These are phyloP conservation scores for Brasenia schreberi DNA, from an alignment of 164 flowering plant genomes.

Conservation along the genomic window DNA sequence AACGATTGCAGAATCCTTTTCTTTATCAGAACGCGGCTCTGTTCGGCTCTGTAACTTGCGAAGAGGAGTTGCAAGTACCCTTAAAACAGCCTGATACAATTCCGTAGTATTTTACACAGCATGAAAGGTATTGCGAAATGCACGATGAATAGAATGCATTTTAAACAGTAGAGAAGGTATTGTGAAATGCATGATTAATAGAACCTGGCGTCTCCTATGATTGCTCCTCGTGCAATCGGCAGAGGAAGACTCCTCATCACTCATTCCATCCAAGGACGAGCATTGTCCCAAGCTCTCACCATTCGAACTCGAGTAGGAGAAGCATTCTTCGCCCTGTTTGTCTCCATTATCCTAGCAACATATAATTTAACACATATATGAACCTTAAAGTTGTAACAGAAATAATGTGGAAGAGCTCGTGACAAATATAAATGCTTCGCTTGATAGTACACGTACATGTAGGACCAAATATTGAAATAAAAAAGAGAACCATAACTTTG, in stretches of 20 bases:
- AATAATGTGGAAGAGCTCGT: background rate
- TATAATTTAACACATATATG: background rate
- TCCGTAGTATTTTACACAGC: too few relatives aligned
- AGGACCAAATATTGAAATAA: too few relatives aligned
- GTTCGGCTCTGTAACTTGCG: background rate
- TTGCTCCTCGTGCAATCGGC: slow-evolving; percentile 20
- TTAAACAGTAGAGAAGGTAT: background rate
- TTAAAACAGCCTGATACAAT: background rate
- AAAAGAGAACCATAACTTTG: background rate
- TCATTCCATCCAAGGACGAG: slow-evolving; percentile 70
- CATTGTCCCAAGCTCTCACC: slow-evolving; percentile 95
- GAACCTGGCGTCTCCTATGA: slow-evolving; percentile 35
- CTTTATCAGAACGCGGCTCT: background rate
- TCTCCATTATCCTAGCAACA: slow-evolving; percentile 40
- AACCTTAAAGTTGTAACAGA: background rate
- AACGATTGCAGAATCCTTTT: background rate
- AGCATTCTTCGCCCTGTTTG: slow-evolving; percentile 54
- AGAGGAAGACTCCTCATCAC: slow-evolving; percentile 52
- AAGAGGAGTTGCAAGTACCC: background rate
- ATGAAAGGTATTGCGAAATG: background rate
- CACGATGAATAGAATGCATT: slow-evolving; percentile 3
- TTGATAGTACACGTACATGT: too few relatives aligned
- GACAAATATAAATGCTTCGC: too few relatives aligned
- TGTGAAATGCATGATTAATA: background rate
- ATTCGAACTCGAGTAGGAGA: slow-evolving; percentile 80